Evolutionary conservation across 176 grass and related monocot species (phyloP), one percentile per base, ranked within the genome.

Genomic region (Phoenix roebelenii): DNA sequence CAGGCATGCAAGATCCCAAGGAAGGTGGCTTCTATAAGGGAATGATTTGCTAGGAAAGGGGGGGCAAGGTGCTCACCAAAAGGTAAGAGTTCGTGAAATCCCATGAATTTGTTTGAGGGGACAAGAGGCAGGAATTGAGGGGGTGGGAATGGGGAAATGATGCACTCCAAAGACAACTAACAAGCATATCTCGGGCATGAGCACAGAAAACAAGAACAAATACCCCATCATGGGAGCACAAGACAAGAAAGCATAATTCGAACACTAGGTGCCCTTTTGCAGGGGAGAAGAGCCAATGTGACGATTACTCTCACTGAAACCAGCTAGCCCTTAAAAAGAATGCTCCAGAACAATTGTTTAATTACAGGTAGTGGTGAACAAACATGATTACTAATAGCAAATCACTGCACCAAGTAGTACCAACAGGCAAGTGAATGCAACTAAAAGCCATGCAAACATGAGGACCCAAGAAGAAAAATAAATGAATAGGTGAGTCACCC

Each of bases 51-150:
- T 24, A 58, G 23, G 16, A 66, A 69, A 57, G 61, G 49, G 66
- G 66, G 58, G 72, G 71, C 67, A 79, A 74, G 59, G 61, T 79
- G 66, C 76, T 49, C 76, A 74, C 64, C 80, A 80, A 83, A 95
- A 89, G 77, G 71, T 76, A 0, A 74, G 81, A 71, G 72, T 79
- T 84, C 79, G 80, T 82, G 83, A 85, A 95, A 70, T 83, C 80
- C 85, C 74, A 95, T 86, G 85, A 89, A 78, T 78, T 95, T 95
- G 90, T 95, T 89, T 89, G 81, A 85, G 89, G 90, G 73, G 82
- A 89, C 85, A 95, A 60, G 74, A 69, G 74, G 71, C 85, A 88
- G 86, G 76, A 77, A 83, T 86, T 86, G 83, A 79, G 80, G 85
- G 76, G 82, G 79, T 72, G 72, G 70, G 74, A 78, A 95, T 82